Percentiles rank a stretch among this genome's conserved stretches.
phyloP scores from a whole-genome alignment of 192 early-diverging fungal genomes.

The Diversispora epigaea region DNA sequence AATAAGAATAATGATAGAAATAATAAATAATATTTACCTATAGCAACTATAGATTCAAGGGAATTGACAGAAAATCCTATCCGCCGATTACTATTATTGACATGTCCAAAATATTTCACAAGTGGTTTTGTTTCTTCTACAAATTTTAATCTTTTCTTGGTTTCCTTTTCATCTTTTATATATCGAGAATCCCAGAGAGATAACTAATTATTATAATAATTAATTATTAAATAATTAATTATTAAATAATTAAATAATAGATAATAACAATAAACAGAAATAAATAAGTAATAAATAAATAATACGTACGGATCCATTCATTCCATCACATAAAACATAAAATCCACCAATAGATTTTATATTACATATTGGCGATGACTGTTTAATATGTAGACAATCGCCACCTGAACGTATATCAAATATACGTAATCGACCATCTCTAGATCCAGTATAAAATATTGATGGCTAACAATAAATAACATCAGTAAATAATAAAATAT shows the following conservation, averaged over 20 bases:
- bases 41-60: constrained; percentile 3
- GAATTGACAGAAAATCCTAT: constrained; percentile 19
- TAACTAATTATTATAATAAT: not conserved
- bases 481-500: not conserved
- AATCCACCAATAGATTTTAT: constrained; percentile 8
- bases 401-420: constrained; percentile 5
- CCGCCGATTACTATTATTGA: constrained; percentile 3
- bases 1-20: not conserved
- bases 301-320: constrained; percentile 24
- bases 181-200: constrained; percentile 18
- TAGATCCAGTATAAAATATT: not conserved
- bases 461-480: not conserved
- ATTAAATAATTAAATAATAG: no score
- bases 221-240: not conserved
- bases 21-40: not conserved
- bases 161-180: not conserved
- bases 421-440: constrained; percentile 11
- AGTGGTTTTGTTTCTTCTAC: not conserved
- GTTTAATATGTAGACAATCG: not conserved
- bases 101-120: constrained; percentile 9
- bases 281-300: not conserved
- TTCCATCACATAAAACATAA: constrained; percentile 18
- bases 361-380: constrained; percentile 21
- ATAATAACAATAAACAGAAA: no score
- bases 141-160: not conserved